Conservation (phyloP, 2,329 filamentous ascomycete species). For the Epicoccum nigrum region DNA sequence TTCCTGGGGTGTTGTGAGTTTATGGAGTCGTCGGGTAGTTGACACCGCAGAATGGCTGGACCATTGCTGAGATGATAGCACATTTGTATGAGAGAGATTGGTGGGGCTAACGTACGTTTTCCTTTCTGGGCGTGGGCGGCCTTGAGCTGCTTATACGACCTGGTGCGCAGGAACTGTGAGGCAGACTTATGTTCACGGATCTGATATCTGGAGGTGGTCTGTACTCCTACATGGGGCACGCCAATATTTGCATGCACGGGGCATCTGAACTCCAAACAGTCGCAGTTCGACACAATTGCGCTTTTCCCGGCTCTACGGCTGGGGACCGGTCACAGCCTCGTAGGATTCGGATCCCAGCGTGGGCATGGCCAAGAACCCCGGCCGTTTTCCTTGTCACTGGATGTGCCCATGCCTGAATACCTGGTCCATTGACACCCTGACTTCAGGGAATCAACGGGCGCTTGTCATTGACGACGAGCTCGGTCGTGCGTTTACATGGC, state of each 20-base stretch:
- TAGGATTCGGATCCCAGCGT: constrained; percentile 44
- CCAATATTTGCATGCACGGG: constrained; percentile 43
- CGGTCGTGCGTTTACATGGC: constrained; percentile 4
- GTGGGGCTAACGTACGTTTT: constrained; percentile 47
- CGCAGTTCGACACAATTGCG: constrained; percentile 35
- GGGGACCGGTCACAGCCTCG: constrained; percentile 46
- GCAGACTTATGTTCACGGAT: constrained; percentile 38
- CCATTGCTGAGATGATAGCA: constrained; percentile 44
- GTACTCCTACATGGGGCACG: constrained; percentile 44
- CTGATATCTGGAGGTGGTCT: constrained; percentile 38
- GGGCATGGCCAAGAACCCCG: constrained; percentile 43
- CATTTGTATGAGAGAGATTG: constrained; percentile 25
- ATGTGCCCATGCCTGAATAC: constrained; percentile 35
- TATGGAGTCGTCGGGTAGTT: constrained; percentile 36
- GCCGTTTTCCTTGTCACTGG: constrained; percentile 44
- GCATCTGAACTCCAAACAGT: constrained; percentile 40
- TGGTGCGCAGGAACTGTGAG: constrained; percentile 32
- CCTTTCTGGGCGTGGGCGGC: constrained; percentile 15
- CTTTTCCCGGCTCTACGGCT: constrained; percentile 47
- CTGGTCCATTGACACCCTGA: constrained; percentile 35
- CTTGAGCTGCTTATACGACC: constrained; percentile 12
- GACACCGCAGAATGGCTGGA: constrained; percentile 40
- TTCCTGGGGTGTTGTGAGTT: constrained; percentile 46
- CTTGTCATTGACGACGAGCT: constrained; percentile 22
- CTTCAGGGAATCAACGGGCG: constrained; percentile 28